A percentile compares a stretch with the other conserved stretches of the same genome.
Conservation (phyloP, 208 protist genomes). For the Leptomonas pyrrhocoris region DNA sequence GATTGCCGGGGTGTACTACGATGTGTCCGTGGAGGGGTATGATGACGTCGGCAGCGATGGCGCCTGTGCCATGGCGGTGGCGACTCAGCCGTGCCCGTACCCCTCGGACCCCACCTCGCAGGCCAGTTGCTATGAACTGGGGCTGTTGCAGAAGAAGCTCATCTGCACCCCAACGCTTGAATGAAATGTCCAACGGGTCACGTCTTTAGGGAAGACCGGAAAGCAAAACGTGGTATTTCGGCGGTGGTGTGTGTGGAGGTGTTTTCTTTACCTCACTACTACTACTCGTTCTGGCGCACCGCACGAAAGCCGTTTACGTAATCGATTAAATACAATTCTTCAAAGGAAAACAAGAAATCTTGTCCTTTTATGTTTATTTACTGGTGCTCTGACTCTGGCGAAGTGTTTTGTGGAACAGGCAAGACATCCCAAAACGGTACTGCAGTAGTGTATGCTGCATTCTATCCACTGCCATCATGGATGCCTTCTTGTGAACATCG, state of each 20-base stretch:
- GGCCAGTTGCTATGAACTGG: constrained; percentile 71
- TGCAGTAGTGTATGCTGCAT: no score
- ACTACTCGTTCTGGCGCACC: not conserved
- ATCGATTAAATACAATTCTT: not conserved
- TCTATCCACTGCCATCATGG: no score
- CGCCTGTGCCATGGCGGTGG: constrained; percentile 50
- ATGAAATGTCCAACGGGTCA: not conserved
- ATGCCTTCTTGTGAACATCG: no score
- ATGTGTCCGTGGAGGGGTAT: constrained; percentile 64
- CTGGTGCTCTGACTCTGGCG: no score
- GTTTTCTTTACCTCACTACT: constrained; percentile 15
- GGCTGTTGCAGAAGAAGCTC: constrained; percentile 72
- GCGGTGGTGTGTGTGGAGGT: no score
- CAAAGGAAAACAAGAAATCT: not conserved
- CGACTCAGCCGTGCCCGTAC: constrained; percentile 49
- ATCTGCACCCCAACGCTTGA: constrained; percentile 75
- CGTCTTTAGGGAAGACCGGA: not conserved
- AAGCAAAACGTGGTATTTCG: not conserved
- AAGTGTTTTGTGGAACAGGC: no score
- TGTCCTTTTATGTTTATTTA: no score
- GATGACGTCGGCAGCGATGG: constrained; percentile 35
- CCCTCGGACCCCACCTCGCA: constrained; percentile 35
- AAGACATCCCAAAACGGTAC: no score
- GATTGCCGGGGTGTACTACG: constrained; percentile 77
- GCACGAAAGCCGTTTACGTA: not conserved